A percentile compares a stretch with the other conserved stretches of the same genome.
phyloP scores from a whole-genome alignment of 345 rosid species.

The Citrus mangshanensis region DNA sequence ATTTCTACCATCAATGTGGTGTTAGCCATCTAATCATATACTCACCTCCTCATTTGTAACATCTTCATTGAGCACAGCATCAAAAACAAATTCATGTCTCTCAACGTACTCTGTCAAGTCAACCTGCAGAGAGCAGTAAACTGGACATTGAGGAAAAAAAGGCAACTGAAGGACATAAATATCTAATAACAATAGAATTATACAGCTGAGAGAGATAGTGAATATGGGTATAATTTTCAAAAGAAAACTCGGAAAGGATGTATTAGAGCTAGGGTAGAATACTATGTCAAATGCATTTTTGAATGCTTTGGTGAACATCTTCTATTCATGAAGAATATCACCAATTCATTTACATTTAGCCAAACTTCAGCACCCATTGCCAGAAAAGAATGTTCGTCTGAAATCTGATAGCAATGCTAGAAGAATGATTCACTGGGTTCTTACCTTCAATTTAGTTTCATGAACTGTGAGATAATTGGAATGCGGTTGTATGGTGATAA shows the following conservation, averaged over 20 bases:
- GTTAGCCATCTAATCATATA: neutral
- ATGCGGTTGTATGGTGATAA: constrained; percentile 39
- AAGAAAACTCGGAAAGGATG: neutral
- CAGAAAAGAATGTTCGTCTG: neutral
- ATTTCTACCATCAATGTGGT: neutral
- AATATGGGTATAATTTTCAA: neutral
- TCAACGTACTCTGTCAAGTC: constrained; percentile 59
- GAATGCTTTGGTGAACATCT: neutral
- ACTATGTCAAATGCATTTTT: neutral
- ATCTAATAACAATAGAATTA: neutral
- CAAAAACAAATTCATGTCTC: constrained; percentile 60
- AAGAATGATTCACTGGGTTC: constrained; percentile 9
- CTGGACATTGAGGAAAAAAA: neutral
- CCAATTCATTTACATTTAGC: neutral
- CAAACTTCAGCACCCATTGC: neutral
- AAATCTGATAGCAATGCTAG: neutral
- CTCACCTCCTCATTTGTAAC: constrained; percentile 55
- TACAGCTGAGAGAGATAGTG: neutral
- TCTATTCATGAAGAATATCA: neutral
- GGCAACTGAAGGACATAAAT: neutral
- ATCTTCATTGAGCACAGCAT: constrained; percentile 49
- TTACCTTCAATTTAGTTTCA: constrained; percentile 57
- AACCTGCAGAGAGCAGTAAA: constrained; percentile 36
- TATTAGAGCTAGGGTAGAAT: neutral
- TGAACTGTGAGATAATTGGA: constrained; percentile 45